Percentiles rank a stretch among this genome's conserved stretches.
phyloP scores from a whole-genome alignment of 495 filamentous ascomycete genomes.

The Bacidia rubella region DNA sequence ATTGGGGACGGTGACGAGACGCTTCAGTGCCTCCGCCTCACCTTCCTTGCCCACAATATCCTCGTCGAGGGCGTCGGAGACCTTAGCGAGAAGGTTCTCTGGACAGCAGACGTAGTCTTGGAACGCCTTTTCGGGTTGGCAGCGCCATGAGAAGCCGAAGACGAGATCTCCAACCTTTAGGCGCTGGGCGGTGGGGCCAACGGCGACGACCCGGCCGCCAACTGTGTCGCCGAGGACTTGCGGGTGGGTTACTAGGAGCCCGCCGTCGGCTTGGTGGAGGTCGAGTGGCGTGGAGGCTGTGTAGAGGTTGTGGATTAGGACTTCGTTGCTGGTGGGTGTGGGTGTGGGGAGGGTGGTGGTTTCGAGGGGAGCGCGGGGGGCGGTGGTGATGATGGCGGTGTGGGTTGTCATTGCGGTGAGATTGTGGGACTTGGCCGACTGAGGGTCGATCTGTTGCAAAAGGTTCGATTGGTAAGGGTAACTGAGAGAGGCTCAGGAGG shows the following conservation, averaged over 20 bases:
- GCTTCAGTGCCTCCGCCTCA: slow-evolving; percentile 6
- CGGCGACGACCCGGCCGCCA: slow-evolving; percentile 22
- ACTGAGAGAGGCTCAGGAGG: too few relatives aligned
- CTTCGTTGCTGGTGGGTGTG: slow-evolving; percentile 25
- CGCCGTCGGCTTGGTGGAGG: slow-evolving; percentile 40
- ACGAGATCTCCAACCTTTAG: slow-evolving; percentile 32
- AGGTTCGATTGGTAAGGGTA: too few relatives aligned
- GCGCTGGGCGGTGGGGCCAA: slow-evolving; percentile 25
- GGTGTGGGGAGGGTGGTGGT: slow-evolving; percentile 26
- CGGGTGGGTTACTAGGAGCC: slow-evolving; percentile 27
- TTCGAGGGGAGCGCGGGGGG: slow-evolving; percentile 23
- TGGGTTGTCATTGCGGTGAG: slow-evolving; percentile 24
- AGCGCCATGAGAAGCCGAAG: slow-evolving; percentile 34
- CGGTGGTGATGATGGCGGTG: slow-evolving; percentile 27
- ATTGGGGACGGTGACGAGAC: slow-evolving; percentile 30
- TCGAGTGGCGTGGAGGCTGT: slow-evolving; percentile 41
- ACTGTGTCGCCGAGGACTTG: slow-evolving; percentile 28
- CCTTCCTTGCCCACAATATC: slow-evolving; percentile 5
- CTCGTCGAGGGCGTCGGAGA: slow-evolving; percentile 5
- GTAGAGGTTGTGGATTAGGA: slow-evolving; percentile 31
- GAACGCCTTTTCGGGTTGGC: slow-evolving; percentile 27
- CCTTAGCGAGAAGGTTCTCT: slow-evolving; percentile 20
- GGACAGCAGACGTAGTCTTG: slow-evolving; percentile 31
- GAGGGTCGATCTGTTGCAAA: too few relatives aligned
- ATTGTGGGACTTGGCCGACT: too few relatives aligned